Conservation (phyloP, 1,284 basidiomycete species). For the Chalciporus sp. region DNA sequence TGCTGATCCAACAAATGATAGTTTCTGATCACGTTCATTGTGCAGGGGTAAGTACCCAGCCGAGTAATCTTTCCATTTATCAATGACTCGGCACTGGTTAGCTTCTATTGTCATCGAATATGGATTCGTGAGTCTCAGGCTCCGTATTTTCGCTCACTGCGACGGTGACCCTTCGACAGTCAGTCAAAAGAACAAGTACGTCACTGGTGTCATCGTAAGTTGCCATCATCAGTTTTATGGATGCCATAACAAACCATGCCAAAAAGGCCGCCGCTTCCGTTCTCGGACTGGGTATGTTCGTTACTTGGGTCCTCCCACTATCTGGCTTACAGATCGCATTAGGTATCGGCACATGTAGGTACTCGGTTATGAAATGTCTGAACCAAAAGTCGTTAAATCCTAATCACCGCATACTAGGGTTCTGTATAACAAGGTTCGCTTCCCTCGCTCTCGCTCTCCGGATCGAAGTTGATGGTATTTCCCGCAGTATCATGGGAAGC, state of each 20-base stretch:
- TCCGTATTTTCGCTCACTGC: not conserved
- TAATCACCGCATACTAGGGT: not conserved
- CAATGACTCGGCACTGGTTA: not conserved
- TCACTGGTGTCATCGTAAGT: conserved; percentile 9
- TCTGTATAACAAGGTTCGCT: not conserved
- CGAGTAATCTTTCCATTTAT: not conserved
- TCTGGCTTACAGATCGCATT: not conserved
- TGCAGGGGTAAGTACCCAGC: conserved; percentile 11
- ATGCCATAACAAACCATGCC: not conserved
- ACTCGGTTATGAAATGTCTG: not conserved
- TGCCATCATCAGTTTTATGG: not conserved
- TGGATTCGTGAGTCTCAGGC: conserved; percentile 13
- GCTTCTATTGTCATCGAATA: conserved; percentile 19
- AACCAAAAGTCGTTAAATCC: not conserved
- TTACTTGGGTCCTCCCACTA: not conserved
- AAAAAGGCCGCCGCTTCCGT: not conserved
- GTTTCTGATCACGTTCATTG: conserved; percentile 12
- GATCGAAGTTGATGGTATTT: not conserved
- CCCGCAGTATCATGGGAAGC: not conserved
- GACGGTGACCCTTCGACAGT: conserved; percentile 1
- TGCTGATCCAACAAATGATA: not conserved
- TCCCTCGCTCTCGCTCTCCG: not conserved
- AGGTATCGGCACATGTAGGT: not conserved
- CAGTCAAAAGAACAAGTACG: not conserved
- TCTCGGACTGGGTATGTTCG: not conserved